Evolutionary conservation across 371 early-diverging fungal genomes (phyloP), one percentile per base, ranked within the genome.

Genomic region (Apophysomyces variabilis): DNA sequence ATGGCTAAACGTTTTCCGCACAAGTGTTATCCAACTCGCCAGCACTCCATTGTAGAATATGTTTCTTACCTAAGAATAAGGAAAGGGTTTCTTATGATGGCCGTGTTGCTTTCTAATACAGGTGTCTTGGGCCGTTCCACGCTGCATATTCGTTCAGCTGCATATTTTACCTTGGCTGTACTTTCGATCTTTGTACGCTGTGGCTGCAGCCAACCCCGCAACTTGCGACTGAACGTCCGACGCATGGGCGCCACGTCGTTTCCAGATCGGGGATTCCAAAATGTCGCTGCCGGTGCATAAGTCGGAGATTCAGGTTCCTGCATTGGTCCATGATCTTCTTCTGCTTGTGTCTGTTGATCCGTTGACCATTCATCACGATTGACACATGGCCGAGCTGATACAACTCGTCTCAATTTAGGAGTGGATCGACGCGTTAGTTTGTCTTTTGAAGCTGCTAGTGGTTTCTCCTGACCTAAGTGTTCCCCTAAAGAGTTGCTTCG

Each of bases 201-300:
- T 1, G 82, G 82, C 36, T 73, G 77, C 6, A 81, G 41, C 26
- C 78, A 47, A 3, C 72, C 69, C n/a, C 71, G 70, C 1, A 81
- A 60, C 32, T 70, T 74, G 57, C 73, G 73, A 26, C 74, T 69
- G 0, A 81, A 47, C 12, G 60, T 75, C 18, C 74, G 66, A 12
- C 67, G 72, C 8, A 77, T 59, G n/a, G 73, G 75, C 6, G 50
- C 21, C 14, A 56, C 41, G 38, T 74, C 71, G 6, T 38, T 60
- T 44, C 69, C 75, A 0, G 67, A 67, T 13, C 82, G 68, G 3
- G 82, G 79, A 62, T 82, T 76, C 82, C 82, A 82, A 59, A 82
- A 82, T 0, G 67, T 74, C 4, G 54, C 8, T 21, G 54, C 35
- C 9, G 76, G 73, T 4, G 39, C 39, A 8, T 5, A 7, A 2